Evolutionary conservation across 176 grass and related monocot genomes (phyloP).

Genomic region (Cocos nucifera): DNA sequence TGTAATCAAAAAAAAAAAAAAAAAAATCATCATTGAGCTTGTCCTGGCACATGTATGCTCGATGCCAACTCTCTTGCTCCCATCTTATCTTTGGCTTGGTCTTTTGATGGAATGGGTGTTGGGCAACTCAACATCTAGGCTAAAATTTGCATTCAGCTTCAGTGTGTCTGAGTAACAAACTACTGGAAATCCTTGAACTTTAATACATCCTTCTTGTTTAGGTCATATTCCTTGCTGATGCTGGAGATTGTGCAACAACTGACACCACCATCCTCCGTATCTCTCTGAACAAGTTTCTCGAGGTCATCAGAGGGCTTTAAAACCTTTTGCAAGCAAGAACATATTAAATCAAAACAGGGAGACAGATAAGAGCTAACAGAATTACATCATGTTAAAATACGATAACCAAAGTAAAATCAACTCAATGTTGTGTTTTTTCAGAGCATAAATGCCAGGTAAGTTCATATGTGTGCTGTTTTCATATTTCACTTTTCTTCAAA

Average conservation of each 20-base stretch:
- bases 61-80: too few species aligned
- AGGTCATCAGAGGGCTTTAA: slow-evolving; percentile 50
- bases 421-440: too few species aligned
- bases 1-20: too few species aligned
- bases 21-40: too few species aligned
- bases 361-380: slow-evolving; percentile 1
- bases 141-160: neutral
- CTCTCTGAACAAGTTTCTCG: slow-evolving; percentile 34
- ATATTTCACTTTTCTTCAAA: too few species aligned
- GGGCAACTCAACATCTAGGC: neutral
- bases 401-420: neutral
- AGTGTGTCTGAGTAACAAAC: slow-evolving; percentile 4
- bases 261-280: slow-evolving; percentile 49
- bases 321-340: slow-evolving; percentile 29
- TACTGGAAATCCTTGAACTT: slow-evolving; percentile 69
- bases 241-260: slow-evolving; percentile 49
- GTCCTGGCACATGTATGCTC: too few species aligned
- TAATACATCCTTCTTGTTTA: slow-evolving; percentile 66
- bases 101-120: too few species aligned
- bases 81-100: too few species aligned
- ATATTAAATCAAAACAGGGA: slow-evolving; percentile 1
- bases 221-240: slow-evolving; percentile 54
- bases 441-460: too few species aligned
- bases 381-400: neutral
- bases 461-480: too few species aligned